Evolutionary conservation across 2,329 filamentous ascomycete genomes (phyloP), one percentile per base, ranked within the genome.

Genomic region (Penicillium sp.): DNA sequence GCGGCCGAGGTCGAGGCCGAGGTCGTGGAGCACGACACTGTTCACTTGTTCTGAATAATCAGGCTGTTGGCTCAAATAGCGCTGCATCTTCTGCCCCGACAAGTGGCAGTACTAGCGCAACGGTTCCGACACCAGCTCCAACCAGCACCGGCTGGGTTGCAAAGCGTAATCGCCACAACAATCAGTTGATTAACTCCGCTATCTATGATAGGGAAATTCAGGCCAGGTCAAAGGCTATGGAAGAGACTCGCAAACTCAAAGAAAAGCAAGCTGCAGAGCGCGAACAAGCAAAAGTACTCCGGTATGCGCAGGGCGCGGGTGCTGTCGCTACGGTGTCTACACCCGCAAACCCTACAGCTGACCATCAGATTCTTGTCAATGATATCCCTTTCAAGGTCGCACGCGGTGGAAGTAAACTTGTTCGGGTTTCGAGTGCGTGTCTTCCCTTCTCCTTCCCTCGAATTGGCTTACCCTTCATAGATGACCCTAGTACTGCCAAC

Each of bases 361-460:
- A 58, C 76, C 76, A 88, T 64, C 82, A 88, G 61, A 76, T 95
- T 38, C 69, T 76, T 16, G 77, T 95, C 43, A 79, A 88, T 46
- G 87, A 85, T 59, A 82, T 92, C 44, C 80, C 80, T 25, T 95
- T 93, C 65, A 76, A 78, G 49, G 82, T 95, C 31, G 76, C 81
- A 14, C 82, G 86, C 56, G 84, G 87, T 57, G 89, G 90, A 58
- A 91, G 88, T 77, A 95, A 95, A 72, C 80, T 95, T 34, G 77
- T 88, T 54, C 86, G 86, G 64, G 71, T 85, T 53, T 78, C 82
- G 62, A 86, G 89, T 93, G 74, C 77, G 80, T 66, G 45, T 45
- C 18, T 40, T 35, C 18, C 9, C 41, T 34, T 43, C 25, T 19
- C 48, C 43, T 54, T 43, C 44, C 16, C 11, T 19, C 62, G 60